Evolutionary conservation across 208 protist genomes (phyloP), one percentile per base, ranked within the genome.

Genomic region (Blastocrithidia nonstop): DNA sequence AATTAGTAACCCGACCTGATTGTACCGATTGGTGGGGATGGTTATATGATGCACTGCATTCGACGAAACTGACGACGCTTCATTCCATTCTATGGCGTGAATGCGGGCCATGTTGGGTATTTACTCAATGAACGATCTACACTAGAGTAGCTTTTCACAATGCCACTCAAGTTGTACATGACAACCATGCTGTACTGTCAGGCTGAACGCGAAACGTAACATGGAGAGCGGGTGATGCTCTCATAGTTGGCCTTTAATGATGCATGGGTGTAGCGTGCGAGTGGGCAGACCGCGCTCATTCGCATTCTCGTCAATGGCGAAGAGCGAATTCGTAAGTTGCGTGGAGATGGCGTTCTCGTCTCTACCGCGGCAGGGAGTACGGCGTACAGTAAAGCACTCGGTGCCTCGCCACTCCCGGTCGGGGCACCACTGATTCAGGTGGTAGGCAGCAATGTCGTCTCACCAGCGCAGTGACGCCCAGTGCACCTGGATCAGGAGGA

Each of bases 41-140:
- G 84, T 7, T 93, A 88, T 63, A 89, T 93, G 79, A 93, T 93
- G 84, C 78, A 86, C 41, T 93, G 84, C 61, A 88, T 93, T 45
- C 78, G 84, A 6, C 71, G 80, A 42, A 81, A 93, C 65, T 93
- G 84, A 79, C 48, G 61, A 6, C 84, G 84, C 49, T 93, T 88
- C 45, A 87, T 89, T 40, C 84, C 84, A 9, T 93, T 93, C 50
- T 93, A 84, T 59, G 84, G 84, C 33, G 71, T 93, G 41, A 93
- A 93, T 45, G 84, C 84, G 23, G 84, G 84, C 1, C 84, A 89
- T 50, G 84, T 88, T 13, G 84, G 84, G 2, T 83, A 89, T 50
- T 50, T 93, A 28, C 62, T 93, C 35, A 93, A 93, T 45, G 74
- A 88, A 45, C 57, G 66, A 37, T 67, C 76, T 22, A 76, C 71